A percentile compares a stretch with the other conserved stretches of the same genome.
These are phyloP conservation scores for Nematocida displodere DNA, from an alignment of 371 early-diverging fungal genomes.

Conservation along the genomic window DNA sequence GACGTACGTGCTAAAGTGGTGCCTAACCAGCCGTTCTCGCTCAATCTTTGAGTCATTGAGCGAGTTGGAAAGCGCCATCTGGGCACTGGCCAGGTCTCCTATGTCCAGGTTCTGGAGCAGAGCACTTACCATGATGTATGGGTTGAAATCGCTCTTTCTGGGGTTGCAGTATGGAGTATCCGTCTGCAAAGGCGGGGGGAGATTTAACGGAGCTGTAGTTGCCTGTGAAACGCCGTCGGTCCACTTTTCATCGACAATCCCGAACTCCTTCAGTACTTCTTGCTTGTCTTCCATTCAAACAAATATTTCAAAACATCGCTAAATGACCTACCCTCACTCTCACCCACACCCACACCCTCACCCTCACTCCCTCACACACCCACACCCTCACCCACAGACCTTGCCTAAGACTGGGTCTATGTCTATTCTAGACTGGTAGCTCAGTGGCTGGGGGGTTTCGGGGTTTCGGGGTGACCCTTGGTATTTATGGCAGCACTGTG, in stretches of 20 bases:
- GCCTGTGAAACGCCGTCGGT: neutral
- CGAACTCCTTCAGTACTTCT: constrained; percentile 17
- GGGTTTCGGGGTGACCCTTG: too few relatives aligned
- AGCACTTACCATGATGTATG: constrained; percentile 1
- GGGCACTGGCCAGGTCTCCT: constrained; percentile 9
- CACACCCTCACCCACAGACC: too few relatives aligned
- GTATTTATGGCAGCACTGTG: too few relatives aligned
- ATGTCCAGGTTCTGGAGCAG: constrained; percentile 13
- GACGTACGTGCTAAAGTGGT: constrained; percentile 31
- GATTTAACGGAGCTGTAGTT: neutral
- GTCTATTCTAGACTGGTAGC: too few relatives aligned
- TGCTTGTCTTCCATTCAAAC: constrained; percentile 37
- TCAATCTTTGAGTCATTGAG: constrained; percentile 11
- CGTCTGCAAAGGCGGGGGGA: neutral
- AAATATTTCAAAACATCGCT: constrained; percentile 8
- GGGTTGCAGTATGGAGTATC: neutral
- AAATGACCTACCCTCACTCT: too few relatives aligned
- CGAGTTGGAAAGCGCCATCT: constrained; percentile 23
- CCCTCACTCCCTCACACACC: too few relatives aligned
- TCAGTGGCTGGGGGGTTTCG: too few relatives aligned
- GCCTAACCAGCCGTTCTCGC: constrained; percentile 22
- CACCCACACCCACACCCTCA: too few relatives aligned
- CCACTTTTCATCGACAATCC: constrained; percentile 12
- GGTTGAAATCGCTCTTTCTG: neutral
- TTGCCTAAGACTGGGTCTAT: too few relatives aligned